Conservation (phyloP, 306 rosid genomes). For the Hippophae tibetana region DNA sequence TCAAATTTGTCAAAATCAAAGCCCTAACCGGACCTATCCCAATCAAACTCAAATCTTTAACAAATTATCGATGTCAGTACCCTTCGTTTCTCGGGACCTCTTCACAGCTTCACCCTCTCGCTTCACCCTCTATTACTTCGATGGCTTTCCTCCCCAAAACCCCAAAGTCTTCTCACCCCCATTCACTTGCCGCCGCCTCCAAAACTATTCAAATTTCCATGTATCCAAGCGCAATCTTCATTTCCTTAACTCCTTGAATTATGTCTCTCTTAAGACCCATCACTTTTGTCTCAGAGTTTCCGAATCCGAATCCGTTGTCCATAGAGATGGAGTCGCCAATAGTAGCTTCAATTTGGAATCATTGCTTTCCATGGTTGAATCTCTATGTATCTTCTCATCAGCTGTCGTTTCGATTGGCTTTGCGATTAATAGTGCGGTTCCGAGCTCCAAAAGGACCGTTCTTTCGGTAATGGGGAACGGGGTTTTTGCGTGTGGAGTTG, state of each 20-base stretch:
- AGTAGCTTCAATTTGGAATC: constrained; percentile 35
- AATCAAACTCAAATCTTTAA: neutral
- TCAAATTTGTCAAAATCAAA: constrained; percentile 5
- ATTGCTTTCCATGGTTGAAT: constrained; percentile 49
- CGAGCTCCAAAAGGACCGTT: constrained; percentile 31
- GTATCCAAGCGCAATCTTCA: constrained; percentile 17
- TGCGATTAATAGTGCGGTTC: constrained; percentile 22
- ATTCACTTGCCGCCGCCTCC: constrained; percentile 21
- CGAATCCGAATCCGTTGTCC: constrained; percentile 20
- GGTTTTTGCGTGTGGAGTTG: constrained; percentile 28
- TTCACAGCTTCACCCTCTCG: constrained; percentile 12
- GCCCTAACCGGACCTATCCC: no score
- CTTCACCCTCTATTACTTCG: constrained; percentile 29
- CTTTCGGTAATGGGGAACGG: constrained; percentile 27
- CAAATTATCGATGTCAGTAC: constrained; percentile 25
- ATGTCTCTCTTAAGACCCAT: constrained; percentile 15
- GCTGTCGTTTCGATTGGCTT: constrained; percentile 27
- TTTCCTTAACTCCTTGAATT: constrained; percentile 3
- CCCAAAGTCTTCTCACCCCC: constrained; percentile 17
- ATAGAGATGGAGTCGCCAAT: constrained; percentile 9
- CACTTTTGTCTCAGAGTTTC: constrained; percentile 17
- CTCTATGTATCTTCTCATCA: constrained; percentile 48
- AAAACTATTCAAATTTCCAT: constrained; percentile 10
- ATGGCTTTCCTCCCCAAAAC: constrained; percentile 18
- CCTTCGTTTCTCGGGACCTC: constrained; percentile 32